Conservation (phyloP, 2,329 filamentous ascomycete species). For the Hirsutella rhossiliensis region DNA sequence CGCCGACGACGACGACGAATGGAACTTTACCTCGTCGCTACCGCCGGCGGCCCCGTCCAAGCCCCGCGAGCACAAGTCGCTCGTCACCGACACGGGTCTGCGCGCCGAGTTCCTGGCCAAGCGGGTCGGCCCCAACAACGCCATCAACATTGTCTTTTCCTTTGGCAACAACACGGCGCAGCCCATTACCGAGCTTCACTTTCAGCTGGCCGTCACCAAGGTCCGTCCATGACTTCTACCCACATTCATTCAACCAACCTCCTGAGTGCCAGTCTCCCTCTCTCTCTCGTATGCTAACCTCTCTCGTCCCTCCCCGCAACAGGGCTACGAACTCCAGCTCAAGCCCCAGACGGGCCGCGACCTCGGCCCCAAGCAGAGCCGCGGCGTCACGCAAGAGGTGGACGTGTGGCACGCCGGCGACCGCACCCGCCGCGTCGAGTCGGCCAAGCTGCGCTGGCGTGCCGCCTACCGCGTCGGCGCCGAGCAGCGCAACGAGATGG, state of each 20-base stretch:
- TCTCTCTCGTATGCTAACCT: neutral
- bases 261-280: neutral
- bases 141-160: conserved; percentile 60
- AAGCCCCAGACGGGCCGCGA: conserved; percentile 74
- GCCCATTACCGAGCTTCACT: conserved; percentile 68
- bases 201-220: conserved; percentile 89
- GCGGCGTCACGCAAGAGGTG: conserved; percentile 72
- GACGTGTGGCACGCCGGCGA: conserved; percentile 63
- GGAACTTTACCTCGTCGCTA: conserved; percentile 82
- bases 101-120: conserved; percentile 63
- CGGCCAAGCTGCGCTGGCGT: conserved; percentile 85
- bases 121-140: conserved; percentile 38
- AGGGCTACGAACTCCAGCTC: conserved; percentile 73
- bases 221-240: conserved; percentile 38
- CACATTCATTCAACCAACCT: too few species aligned
- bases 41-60: conserved; percentile 44
- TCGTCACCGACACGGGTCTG: conserved; percentile 58
- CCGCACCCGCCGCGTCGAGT: conserved; percentile 52
- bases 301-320: neutral
- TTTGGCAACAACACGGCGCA: conserved; percentile 73
- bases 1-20: conserved; percentile 69
- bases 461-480: conserved; percentile 63
- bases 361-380: conserved; percentile 59
- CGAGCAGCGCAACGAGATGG: conserved; percentile 64
- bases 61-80: conserved; percentile 49